phyloP scores from a whole-genome alignment of 225 moss, liverwort and hornwort species.

The Lunularia cruciata region DNA sequence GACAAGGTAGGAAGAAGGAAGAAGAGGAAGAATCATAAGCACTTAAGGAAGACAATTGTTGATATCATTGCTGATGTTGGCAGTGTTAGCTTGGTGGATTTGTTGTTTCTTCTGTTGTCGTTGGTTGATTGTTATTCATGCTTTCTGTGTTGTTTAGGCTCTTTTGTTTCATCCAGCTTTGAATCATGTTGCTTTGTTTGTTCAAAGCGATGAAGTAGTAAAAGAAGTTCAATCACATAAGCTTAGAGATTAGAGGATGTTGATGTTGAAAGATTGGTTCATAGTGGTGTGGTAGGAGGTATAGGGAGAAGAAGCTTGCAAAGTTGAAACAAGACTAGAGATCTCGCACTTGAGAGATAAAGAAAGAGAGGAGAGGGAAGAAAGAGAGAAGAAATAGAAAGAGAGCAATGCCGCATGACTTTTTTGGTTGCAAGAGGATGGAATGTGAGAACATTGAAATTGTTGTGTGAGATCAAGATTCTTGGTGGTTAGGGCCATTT shows the following conservation, averaged over 20 bases:
- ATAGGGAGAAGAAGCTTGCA: too few species aligned
- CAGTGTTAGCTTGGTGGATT: not conserved
- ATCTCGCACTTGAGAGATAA: too few species aligned
- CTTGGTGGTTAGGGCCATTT: not conserved
- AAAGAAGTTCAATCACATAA: not conserved
- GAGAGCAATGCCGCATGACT: not conserved
- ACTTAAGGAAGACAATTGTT: not conserved
- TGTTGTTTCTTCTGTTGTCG: not conserved
- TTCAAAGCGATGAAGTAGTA: not conserved
- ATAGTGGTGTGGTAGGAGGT: too few species aligned
- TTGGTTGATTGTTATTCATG: too few species aligned
- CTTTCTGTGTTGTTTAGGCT: too few species aligned
- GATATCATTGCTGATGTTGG: not conserved
- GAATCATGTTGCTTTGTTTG: not conserved
- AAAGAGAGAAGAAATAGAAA: not conserved
- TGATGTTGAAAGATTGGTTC: too few species aligned
- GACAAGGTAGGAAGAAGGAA: not conserved
- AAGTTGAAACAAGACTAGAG: too few species aligned
- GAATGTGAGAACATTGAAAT: constrained; percentile 3
- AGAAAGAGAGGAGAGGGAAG: not conserved
- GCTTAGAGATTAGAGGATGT: not conserved
- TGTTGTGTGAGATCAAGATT: not conserved
- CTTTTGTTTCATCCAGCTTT: constrained; percentile 9
- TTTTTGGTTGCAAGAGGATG: not conserved
- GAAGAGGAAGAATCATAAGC: not conserved